Conservation (phyloP, 2,329 filamentous ascomycete genomes). For the Stagonosporopsis cucurbitacearum region DNA sequence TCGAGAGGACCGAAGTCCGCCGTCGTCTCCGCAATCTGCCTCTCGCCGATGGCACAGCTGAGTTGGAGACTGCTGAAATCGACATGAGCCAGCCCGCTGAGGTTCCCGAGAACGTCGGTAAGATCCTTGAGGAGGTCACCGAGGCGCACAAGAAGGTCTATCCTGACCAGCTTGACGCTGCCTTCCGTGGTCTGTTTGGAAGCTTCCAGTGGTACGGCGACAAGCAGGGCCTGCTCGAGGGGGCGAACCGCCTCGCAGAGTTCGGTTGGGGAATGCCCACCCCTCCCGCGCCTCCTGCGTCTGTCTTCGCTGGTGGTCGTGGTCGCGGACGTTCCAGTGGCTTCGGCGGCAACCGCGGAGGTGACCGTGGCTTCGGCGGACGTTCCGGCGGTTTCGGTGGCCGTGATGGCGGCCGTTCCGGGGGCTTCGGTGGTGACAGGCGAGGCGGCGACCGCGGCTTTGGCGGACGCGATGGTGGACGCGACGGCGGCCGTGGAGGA, state of each 20-base stretch:
- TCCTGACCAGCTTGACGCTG: conserved; percentile 51
- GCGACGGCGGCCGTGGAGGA: conserved; percentile 18
- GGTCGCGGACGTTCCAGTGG: conserved; percentile 22
- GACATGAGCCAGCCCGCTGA: conserved; percentile 53
- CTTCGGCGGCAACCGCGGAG: conserved; percentile 19
- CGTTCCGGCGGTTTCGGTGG: conserved; percentile 21
- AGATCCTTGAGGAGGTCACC: conserved; percentile 55
- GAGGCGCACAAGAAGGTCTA: conserved; percentile 55
- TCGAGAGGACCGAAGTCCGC: conserved; percentile 60
- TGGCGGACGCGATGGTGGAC: conserved; percentile 28
- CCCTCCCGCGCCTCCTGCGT: conserved; percentile 48
- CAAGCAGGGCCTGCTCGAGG: conserved; percentile 51
- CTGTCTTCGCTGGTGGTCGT: conserved; percentile 21
- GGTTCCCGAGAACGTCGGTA: conserved; percentile 51
- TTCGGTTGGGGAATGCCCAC: conserved; percentile 56
- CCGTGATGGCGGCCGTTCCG: conserved; percentile 3
- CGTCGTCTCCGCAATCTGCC: conserved; percentile 65
- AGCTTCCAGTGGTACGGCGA: conserved; percentile 53
- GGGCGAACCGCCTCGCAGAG: conserved; percentile 54
- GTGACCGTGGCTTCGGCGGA: conserved; percentile 20
- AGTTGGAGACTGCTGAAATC: conserved; percentile 58
- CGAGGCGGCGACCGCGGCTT: conserved; percentile 22
- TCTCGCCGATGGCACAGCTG: conserved; percentile 60
- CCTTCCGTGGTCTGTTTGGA: conserved; percentile 67
- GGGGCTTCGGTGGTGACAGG: conserved; percentile 20